Evolutionary conservation across 176 grass and related monocot genomes (phyloP), one percentile per base, ranked within the genome.

Genomic region (Carex pumila): DNA sequence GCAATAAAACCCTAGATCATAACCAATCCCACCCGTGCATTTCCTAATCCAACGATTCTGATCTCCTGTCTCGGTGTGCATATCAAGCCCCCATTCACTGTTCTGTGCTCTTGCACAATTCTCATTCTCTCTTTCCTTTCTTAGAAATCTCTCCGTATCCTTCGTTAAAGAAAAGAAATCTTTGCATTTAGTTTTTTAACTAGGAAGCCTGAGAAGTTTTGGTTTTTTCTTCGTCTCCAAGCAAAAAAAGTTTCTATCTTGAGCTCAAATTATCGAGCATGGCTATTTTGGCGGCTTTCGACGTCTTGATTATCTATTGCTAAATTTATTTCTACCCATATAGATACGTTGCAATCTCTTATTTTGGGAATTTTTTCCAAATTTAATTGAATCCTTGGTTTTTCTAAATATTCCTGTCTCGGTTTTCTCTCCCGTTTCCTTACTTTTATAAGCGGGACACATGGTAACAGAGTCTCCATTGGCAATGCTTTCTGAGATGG

Each of bases 1-100:
- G 79, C 84, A 54, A 79, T 86, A 89, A 92, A 94, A 94, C 92
- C 94, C 94, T 94, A 97, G 91, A 86, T n/a, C 89, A 88, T 7
- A 77, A 59, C 76, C 86, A 61, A 94, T 90, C 86, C 0, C 0
- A 6, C 0, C 85, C 92, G 85, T 31, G 22, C 41, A 12, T 14
- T 13, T 25, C 0, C 0, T 0, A n/a, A 94, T 94, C 90, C 7
- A 21, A 86, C 90, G 90, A 14, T 0, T 10, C 1, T 1, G 19
- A 55, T 70, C 64, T 7, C 83, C 58, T 66, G 3, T 61, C 79
- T 79, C 86, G 72, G 88, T 89, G 79, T 90, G 89, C 86, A 90
- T 94, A 94, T 67, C 41, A 74, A 60, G 84, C 85, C 88, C 67
- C 49, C 67, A 0, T n/a, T 25, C 19, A 8, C 71, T 81, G 70